Percentiles rank a stretch among this genome's conserved stretches.
Evolutionary conservation across 2,329 filamentous ascomycete genomes (phyloP).

Genomic region (Periconia sp.): DNA sequence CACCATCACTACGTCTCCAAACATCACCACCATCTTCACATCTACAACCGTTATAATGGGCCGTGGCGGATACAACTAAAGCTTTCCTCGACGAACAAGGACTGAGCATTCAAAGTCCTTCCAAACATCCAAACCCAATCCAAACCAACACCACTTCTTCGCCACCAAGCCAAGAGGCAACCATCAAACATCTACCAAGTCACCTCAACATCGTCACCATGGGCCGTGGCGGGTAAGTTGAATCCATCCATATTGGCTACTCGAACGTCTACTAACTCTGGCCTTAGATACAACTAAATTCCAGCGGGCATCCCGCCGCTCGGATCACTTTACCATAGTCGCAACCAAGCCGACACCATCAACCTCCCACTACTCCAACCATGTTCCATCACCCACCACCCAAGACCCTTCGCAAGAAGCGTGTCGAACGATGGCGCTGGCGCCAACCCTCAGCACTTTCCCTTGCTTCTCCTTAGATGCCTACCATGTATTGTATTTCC

Average conservation of each 20-base stretch:
- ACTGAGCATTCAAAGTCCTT: conserved; percentile 1
- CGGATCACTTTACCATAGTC: too few species aligned
- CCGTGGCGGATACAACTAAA: conserved; percentile 43
- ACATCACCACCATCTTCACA: background rate
- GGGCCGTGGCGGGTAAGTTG: too few species aligned
- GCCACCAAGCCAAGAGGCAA: conserved; percentile 2
- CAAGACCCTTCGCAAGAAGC: conserved; percentile 33
- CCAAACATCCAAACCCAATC: conserved; percentile 3
- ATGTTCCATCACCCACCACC: conserved; percentile 13
- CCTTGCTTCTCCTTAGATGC: conserved; percentile 2
- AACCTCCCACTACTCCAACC: too few species aligned
- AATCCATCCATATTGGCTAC: too few species aligned
- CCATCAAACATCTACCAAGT: conserved; percentile 1
- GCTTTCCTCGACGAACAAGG: background rate
- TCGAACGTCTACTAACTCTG: too few species aligned
- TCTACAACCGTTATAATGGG: conserved; percentile 31
- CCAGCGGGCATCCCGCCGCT: conserved; percentile 18
- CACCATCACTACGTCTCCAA: conserved; percentile 8
- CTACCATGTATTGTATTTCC: conserved; percentile 6
- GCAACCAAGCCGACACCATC: conserved; percentile 7
- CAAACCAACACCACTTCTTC: background rate
- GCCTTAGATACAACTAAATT: conserved; percentile 27
- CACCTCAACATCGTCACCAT: conserved; percentile 3
- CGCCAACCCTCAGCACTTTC: background rate
- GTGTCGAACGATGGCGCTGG: conserved; percentile 33